phyloP scores from a whole-genome alignment of 176 grass and related monocot genomes.

The Musa itinerans region DNA sequence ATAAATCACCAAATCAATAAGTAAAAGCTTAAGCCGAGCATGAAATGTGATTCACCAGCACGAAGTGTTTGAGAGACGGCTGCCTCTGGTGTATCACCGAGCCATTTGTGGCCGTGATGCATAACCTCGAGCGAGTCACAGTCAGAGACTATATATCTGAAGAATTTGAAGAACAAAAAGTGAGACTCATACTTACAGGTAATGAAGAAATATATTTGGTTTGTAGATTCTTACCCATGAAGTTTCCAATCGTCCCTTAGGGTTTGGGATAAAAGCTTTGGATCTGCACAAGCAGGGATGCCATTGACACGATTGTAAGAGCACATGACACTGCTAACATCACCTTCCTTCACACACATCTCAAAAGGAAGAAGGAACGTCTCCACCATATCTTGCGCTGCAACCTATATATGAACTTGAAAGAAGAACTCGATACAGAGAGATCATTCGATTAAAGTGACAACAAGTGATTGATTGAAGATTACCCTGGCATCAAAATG shows the following conservation, averaged over 20 bases:
- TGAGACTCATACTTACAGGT: neutral
- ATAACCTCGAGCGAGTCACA: neutral
- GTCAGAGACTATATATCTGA: slow-evolving; percentile 1
- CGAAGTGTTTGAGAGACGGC: neutral
- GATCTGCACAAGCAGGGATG: neutral
- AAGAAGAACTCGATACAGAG: neutral
- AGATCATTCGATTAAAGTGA: neutral
- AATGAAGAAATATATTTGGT: neutral
- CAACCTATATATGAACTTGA: neutral
- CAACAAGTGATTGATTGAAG: neutral
- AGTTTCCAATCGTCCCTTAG: neutral
- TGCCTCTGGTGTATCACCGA: neutral
- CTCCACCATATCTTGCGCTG: slow-evolving; percentile 7
- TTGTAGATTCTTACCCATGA: neutral
- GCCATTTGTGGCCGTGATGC: neutral
- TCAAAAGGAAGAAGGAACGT: slow-evolving; percentile 5
- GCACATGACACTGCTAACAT: slow-evolving; percentile 5
- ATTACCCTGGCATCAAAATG: neutral
- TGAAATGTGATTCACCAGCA: neutral
- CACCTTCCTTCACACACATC: slow-evolving; percentile 2
- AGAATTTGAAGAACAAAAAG: neutral
- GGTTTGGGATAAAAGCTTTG: neutral
- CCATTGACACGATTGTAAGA: slow-evolving; percentile 3
- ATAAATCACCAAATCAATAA: no score
- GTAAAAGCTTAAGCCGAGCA: no score